Evolutionary conservation across 192 early-diverging fungal genomes (phyloP), one percentile per base, ranked within the genome.

Genomic region (Umbelopsis ramanniana): DNA sequence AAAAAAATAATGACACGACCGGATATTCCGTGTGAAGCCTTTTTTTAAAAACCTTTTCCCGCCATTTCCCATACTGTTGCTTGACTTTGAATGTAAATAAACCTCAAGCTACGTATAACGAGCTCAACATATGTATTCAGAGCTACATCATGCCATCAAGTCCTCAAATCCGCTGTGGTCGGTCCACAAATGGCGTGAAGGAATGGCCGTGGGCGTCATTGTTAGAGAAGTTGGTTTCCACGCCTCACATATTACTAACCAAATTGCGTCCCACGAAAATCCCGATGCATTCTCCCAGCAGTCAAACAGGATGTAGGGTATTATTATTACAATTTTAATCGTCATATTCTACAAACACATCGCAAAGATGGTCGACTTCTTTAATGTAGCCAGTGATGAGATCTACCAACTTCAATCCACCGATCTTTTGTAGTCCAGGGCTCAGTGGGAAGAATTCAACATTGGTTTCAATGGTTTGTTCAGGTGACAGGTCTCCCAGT

Each of bases 351-450:
- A 95, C 90, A 74, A 90, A 85, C 47, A 90, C 83, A 43, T 95
- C 91, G 12, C 90, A 89, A n/a, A 95, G 72, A 76, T 90, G 85
- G 71, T 91, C 94, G 24, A 96, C 74, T 23, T 96, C 94, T 68
- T 88, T 87, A n/a, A 84, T 86, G 76, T 90, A 87, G 6, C 94
- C 93, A 45, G 88, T 86, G 7, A 89, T 71, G 46, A 83, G 72
- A 77, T 98, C 96, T 6, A 73, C 71, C 2, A 98, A 74, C 54
- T 80, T 86, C 71, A 97, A 79, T 4, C 95, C 95, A 17, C 91
- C 89, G 73, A 98, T 80, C 69, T 91, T 90, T 76, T 96, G 95
- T 52, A 96, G 81, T 19, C 97, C 97, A 23, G 92, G 81, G 46
- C 89, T 84, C 67, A 97, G 74, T 11, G 96, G 88, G 72, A 97